A percentile compares a stretch with the other conserved stretches of the same genome.
These are phyloP conservation scores for Terana coerulea DNA, from an alignment of 768 basidiomycete genomes.

Conservation along the genomic window DNA sequence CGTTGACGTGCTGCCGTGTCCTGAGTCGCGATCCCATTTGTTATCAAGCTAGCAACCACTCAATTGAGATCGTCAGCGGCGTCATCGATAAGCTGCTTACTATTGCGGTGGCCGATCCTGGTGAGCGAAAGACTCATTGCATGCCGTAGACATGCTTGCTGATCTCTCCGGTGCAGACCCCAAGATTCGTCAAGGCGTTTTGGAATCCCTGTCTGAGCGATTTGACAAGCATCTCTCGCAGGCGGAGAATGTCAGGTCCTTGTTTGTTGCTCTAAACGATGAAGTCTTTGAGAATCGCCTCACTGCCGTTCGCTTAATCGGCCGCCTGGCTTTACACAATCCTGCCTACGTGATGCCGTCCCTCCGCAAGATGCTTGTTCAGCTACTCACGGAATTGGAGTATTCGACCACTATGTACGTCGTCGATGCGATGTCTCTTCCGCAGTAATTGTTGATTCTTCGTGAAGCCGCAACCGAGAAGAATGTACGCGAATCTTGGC, in stretches of 20 bases:
- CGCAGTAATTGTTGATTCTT: slow-evolving; percentile 8
- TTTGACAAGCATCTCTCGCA: slow-evolving; percentile 98
- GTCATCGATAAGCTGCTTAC: slow-evolving; percentile 96
- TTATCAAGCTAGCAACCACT: slow-evolving; percentile 92
- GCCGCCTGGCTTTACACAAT: slow-evolving; percentile 90
- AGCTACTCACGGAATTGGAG: slow-evolving; percentile 93
- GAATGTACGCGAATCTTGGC: slow-evolving; percentile 91
- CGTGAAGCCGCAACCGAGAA: slow-evolving; percentile 72
- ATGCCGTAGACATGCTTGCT: no score
- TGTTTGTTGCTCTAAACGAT: slow-evolving; percentile 97
- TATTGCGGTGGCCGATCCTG: slow-evolving; percentile 94
- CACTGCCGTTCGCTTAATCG: slow-evolving; percentile 87
- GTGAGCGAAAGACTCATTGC: no score
- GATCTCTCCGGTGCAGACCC: slow-evolving; percentile 64
- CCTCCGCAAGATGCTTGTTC: slow-evolving; percentile 90
- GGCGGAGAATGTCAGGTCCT: slow-evolving; percentile 94
- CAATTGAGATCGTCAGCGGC: slow-evolving; percentile 95
- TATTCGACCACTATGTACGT: slow-evolving; percentile 86
- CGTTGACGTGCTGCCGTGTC: slow-evolving; percentile 85
- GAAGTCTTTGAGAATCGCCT: slow-evolving; percentile 93
- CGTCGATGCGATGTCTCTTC: slow-evolving; percentile 39
- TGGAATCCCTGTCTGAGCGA: slow-evolving; percentile 82
- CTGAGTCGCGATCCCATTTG: slow-evolving; percentile 95
- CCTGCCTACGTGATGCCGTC: slow-evolving; percentile 99
- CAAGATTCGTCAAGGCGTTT: slow-evolving; percentile 79